Percentiles rank a stretch among this genome's conserved stretches.
Conservation (phyloP, 371 early-diverging fungal genomes). For the Parasitella parasitica region DNA sequence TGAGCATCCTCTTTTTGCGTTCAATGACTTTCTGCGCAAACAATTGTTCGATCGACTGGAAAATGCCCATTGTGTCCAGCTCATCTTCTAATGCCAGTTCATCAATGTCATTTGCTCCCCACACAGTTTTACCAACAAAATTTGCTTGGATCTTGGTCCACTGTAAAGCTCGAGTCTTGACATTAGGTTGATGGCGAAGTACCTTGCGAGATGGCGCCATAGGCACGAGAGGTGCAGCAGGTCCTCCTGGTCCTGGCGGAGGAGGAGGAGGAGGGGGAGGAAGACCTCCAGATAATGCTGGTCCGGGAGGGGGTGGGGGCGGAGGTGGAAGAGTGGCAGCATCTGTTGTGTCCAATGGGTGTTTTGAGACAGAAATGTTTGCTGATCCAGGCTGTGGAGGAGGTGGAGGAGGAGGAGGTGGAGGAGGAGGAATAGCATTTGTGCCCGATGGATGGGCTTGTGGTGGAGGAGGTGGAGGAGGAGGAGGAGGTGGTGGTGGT, state of each 20-base stretch:
- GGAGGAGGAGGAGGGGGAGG: slow-evolving; percentile 26
- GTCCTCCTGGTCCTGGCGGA: slow-evolving; percentile 26
- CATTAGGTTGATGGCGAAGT: slow-evolving; percentile 62
- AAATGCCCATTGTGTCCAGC: slow-evolving; percentile 57
- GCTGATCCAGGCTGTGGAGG: too few species aligned
- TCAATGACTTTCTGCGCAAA: slow-evolving; percentile 73
- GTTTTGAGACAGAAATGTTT: too few species aligned
- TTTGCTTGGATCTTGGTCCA: slow-evolving; percentile 82
- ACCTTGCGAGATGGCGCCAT: slow-evolving; percentile 50
- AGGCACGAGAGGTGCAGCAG: slow-evolving; percentile 39
- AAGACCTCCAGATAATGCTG: slow-evolving; percentile 11
- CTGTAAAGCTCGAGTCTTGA: slow-evolving; percentile 81
- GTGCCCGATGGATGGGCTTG: not conserved
- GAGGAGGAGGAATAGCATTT: slow-evolving; percentile 7
- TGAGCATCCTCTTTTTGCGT: slow-evolving; percentile 30
- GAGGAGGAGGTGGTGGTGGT: slow-evolving; percentile 18
- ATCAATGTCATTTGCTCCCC: slow-evolving; percentile 52
- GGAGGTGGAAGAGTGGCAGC: not conserved
- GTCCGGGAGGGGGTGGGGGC: slow-evolving; percentile 23
- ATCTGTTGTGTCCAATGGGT: too few species aligned
- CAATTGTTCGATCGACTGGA: slow-evolving; percentile 67
- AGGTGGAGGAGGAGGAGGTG: slow-evolving; percentile 13
- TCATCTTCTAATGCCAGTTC: slow-evolving; percentile 57
- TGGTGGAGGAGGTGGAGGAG: too few species aligned
- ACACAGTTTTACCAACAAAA: slow-evolving; percentile 58